A percentile compares a stretch with the other conserved stretches of the same genome.
Evolutionary conservation across 176 grass and related monocot genomes (phyloP).

Genomic region (Aegilops longissima): DNA sequence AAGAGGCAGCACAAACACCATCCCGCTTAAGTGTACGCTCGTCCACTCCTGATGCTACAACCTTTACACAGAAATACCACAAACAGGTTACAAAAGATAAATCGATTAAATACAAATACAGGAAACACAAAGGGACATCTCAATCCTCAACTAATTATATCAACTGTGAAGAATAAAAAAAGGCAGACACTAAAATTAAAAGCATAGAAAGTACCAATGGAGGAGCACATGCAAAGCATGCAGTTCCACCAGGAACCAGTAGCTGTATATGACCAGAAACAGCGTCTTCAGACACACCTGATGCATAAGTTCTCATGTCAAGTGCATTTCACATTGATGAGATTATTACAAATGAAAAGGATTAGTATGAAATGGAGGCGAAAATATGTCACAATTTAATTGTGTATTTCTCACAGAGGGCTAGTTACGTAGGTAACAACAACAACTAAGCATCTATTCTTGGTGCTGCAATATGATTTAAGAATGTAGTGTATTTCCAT

Average conservation of each 20-base stretch:
- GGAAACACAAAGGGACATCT: neutral
- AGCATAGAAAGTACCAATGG: slow-evolving; percentile 63
- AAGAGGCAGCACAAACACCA: slow-evolving; percentile 96
- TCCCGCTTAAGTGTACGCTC: slow-evolving; percentile 93
- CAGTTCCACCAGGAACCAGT: slow-evolving; percentile 88
- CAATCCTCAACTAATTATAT: neutral
- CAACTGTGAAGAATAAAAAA: neutral
- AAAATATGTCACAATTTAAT: neutral
- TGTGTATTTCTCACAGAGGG: neutral
- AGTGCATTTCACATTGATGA: neutral
- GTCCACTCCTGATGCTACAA: slow-evolving; percentile 95
- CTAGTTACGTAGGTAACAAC: neutral
- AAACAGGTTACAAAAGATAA: slow-evolving; percentile 7
- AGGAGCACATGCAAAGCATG: slow-evolving; percentile 98
- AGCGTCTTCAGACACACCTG: slow-evolving; percentile 98
- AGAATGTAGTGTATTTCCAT: neutral
- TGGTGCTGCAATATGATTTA: neutral
- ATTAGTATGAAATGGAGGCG: neutral
- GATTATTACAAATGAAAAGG: neutral
- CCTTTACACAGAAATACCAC: slow-evolving; percentile 40
- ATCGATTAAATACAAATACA: neutral
- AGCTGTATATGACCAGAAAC: slow-evolving; percentile 99
- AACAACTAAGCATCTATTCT: neutral
- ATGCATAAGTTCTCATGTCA: slow-evolving; percentile 17
- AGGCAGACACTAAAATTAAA: neutral